phyloP scores from a whole-genome alignment of 1,284 basidiomycete genomes.

The Malassezia globosa region DNA sequence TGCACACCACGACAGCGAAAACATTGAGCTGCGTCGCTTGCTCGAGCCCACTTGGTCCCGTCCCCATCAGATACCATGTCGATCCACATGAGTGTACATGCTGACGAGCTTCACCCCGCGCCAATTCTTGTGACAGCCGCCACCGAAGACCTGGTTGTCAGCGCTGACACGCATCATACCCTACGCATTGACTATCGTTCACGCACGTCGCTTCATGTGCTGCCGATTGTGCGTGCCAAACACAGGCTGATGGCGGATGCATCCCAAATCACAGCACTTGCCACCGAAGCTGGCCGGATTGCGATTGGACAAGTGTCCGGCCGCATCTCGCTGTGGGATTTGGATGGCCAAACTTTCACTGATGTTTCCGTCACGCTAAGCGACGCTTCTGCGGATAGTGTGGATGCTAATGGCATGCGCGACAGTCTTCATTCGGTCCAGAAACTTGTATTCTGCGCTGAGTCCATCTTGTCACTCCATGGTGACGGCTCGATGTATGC shows the following conservation, averaged over 20 bases:
- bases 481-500: conserved; percentile 6
- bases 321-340: conserved; percentile 49
- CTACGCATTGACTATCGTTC: conserved; percentile 20
- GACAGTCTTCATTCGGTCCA: conserved; percentile 11
- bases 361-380: no score
- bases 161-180: conserved; percentile 59
- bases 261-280: conserved; percentile 6
- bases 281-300: conserved; percentile 49
- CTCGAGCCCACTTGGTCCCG: background rate
- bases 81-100: conserved; percentile 56
- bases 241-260: background rate
- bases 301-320: conserved; percentile 59
- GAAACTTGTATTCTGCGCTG: background rate
- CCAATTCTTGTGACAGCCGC: conserved; percentile 68
- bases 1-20: conserved; percentile 50
- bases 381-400: no score
- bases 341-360: no score
- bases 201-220: background rate
- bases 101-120: conserved; percentile 63
- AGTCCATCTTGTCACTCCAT: conserved; percentile 4
- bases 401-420: background rate
- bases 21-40: conserved; percentile 5
- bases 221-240: conserved; percentile 7
- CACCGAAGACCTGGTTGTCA: conserved; percentile 61
- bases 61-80: conserved; percentile 47